Conservation (phyloP, 305 asterid species). For the Fraxinus angustifolia region DNA sequence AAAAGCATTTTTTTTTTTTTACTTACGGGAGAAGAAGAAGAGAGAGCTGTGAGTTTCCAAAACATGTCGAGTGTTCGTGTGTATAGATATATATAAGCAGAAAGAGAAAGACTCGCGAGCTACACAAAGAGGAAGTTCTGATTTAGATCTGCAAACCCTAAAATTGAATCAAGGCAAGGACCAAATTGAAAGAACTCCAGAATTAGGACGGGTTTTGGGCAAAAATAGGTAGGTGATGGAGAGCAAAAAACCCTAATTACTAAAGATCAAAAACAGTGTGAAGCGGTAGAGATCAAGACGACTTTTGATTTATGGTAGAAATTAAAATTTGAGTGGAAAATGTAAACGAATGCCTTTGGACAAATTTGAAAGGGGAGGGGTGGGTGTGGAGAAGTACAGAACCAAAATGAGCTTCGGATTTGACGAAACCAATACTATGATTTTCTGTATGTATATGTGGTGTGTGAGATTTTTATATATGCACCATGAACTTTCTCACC, state of each 20-base stretch:
- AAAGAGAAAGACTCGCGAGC: constrained; percentile 20
- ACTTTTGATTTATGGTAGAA: background rate
- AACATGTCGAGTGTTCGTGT: constrained; percentile 50
- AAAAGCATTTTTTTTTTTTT: background rate
- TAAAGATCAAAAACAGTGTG: constrained; percentile 41
- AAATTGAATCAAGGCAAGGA: constrained; percentile 22
- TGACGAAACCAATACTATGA: constrained; percentile 6
- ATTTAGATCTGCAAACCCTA: constrained; percentile 56
- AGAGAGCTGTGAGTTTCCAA: constrained; percentile 83
- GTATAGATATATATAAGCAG: constrained; percentile 15
- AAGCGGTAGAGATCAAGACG: constrained; percentile 39
- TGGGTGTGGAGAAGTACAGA: constrained; percentile 14
- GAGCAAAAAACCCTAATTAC: constrained; percentile 48
- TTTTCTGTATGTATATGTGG: background rate
- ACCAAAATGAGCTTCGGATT: constrained; percentile 8
- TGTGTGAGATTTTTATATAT: background rate
- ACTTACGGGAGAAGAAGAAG: constrained; percentile 89
- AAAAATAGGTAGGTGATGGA: constrained; percentile 11
- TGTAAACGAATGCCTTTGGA: background rate
- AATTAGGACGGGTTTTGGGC: constrained; percentile 26
- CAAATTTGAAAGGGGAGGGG: background rate
- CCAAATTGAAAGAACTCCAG: constrained; percentile 16
- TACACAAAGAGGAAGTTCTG: constrained; percentile 27
- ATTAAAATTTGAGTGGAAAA: constrained; percentile 13
- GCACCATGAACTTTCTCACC: background rate